Evolutionary conservation across 176 grass and related monocot genomes (phyloP).

Genomic region (Guadua angustifolia): DNA sequence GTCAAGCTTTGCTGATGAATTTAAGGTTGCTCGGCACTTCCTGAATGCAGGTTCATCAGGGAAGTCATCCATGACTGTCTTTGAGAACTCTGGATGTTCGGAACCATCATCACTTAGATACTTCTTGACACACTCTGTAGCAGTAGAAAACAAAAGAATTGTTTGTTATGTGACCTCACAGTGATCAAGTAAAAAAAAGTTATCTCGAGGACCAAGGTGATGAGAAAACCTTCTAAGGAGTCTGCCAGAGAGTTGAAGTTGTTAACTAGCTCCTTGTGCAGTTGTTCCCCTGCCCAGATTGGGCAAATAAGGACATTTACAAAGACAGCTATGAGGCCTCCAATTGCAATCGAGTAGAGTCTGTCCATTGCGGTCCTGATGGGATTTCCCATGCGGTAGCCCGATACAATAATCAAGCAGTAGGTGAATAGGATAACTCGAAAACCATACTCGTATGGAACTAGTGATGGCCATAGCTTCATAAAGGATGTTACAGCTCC

Average conservation of each 20-base stretch:
- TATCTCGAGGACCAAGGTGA: constrained; percentile 15
- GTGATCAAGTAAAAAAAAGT: constrained; percentile 14
- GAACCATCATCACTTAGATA: constrained; percentile 74
- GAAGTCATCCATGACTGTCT: constrained; percentile 74
- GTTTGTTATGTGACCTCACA: constrained; percentile 13
- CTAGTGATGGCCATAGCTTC: constrained; percentile 81
- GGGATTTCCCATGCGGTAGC: constrained; percentile 83
- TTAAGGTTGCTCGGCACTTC: constrained; percentile 69
- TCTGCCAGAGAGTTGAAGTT: constrained; percentile 72
- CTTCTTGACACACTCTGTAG: constrained; percentile 79
- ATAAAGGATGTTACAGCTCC: constrained; percentile 80
- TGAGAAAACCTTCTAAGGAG: constrained; percentile 67
- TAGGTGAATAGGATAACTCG: constrained; percentile 86
- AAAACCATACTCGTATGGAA: constrained; percentile 83
- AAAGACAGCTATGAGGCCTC: constrained; percentile 68
- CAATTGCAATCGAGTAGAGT: constrained; percentile 84
- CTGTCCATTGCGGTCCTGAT: constrained; percentile 71
- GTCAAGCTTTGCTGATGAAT: constrained; percentile 70
- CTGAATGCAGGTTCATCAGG: constrained; percentile 67
- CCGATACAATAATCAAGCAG: constrained; percentile 81
- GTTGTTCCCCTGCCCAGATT: constrained; percentile 85
- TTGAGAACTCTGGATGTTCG: constrained; percentile 70
- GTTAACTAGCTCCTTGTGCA: constrained; percentile 79
- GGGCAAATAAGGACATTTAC: constrained; percentile 71
- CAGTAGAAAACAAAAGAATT: constrained; percentile 29